Evolutionary conservation across 2,329 filamentous ascomycete genomes (phyloP).

Genomic region (Penicillium sp.): DNA sequence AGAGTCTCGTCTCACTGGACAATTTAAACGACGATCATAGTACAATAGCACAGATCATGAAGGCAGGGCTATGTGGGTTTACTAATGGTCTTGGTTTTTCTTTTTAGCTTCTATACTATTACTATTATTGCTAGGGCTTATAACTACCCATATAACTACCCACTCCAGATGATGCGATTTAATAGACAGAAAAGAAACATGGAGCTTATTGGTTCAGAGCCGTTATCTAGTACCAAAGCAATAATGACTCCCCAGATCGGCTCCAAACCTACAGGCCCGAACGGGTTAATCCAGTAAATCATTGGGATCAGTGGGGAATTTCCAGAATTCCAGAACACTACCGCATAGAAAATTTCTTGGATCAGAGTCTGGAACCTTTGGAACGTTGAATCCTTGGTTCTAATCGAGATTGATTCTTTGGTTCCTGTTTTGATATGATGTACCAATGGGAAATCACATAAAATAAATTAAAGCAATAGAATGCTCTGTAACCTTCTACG

Average conservation of each 20-base stretch:
- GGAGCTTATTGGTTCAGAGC: not conserved
- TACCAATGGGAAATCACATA: not conserved
- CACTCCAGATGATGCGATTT: not conserved
- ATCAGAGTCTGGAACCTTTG: constrained; percentile 1
- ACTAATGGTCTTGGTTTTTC: not conserved
- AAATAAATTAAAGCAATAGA: not conserved
- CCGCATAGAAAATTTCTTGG: not conserved
- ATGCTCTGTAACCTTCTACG: not conserved
- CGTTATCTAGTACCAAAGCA: not conserved
- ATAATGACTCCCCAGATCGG: not conserved
- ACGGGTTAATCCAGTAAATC: constrained; percentile 14
- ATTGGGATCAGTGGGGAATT: constrained; percentile 13
- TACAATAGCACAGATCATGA: not conserved
- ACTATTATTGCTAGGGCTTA: not conserved
- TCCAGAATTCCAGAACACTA: constrained; percentile 16
- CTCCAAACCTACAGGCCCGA: constrained; percentile 14
- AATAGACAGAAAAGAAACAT: not conserved
- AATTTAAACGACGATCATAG: not conserved
- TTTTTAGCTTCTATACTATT: not conserved
- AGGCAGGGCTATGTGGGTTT: not conserved
- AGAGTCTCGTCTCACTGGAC: not conserved
- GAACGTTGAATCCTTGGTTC: not conserved
- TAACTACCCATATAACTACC: not conserved
- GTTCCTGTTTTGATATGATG: not conserved
- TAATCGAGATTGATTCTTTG: not conserved